phyloP scores from a whole-genome alignment of 1,284 basidiomycete species.

The Malassezia brasiliensis region DNA sequence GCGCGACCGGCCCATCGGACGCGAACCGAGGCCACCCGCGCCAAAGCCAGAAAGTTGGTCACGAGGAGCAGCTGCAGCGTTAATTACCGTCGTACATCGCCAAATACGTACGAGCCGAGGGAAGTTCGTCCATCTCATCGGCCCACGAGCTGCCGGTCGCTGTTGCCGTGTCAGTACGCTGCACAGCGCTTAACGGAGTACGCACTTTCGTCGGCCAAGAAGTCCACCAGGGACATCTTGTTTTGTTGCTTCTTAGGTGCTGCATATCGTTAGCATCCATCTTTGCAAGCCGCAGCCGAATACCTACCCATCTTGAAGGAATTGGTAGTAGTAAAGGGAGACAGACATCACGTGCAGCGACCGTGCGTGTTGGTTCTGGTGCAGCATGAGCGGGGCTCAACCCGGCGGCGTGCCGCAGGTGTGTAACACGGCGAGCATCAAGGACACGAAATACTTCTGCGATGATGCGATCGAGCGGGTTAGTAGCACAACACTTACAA shows the following conservation, averaged over 20 bases:
- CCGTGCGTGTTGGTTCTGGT: background rate
- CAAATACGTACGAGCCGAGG: constrained; percentile 27
- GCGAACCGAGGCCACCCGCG: constrained; percentile 27
- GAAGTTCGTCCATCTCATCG: constrained; percentile 46
- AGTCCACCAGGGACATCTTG: constrained; percentile 41
- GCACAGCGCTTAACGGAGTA: background rate
- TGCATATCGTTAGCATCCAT: constrained; percentile 9
- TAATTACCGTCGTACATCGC: background rate
- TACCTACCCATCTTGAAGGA: constrained; percentile 3
- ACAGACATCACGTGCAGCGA: constrained; percentile 1
- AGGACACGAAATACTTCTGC: constrained; percentile 13
- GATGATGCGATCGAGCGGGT: constrained; percentile 16
- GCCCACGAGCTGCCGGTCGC: constrained; percentile 45
- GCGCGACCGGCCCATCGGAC: constrained; percentile 18
- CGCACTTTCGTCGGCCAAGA: constrained; percentile 39
- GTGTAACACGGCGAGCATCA: constrained; percentile 6
- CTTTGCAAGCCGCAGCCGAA: background rate
- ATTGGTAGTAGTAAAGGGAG: too few species aligned
- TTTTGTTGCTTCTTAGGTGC: constrained; percentile 41
- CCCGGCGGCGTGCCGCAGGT: background rate
- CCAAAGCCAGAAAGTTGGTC: constrained; percentile 7
- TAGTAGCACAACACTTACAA: background rate
- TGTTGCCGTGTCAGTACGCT: background rate
- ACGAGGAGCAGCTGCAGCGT: constrained; percentile 7
- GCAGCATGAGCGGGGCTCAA: background rate